Evolutionary conservation across 331 rosid genomes (phyloP).

Genomic region (Quercus lobata): DNA sequence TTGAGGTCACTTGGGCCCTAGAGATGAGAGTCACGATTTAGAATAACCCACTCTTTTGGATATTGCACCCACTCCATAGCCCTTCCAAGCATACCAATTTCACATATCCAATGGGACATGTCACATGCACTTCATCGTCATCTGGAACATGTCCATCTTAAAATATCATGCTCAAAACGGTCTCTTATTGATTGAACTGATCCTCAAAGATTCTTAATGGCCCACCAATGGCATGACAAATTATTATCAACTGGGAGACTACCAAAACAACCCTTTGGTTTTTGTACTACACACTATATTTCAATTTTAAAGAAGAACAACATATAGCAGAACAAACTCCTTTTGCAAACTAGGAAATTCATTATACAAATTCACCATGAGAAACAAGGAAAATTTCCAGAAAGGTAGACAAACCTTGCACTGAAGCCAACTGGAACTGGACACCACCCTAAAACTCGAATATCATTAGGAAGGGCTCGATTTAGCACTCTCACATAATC

Average conservation of each 20-base stretch:
- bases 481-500: slow-evolving; percentile 91
- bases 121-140: neutral
- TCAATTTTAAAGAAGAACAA: neutral
- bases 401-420: slow-evolving; percentile 72
- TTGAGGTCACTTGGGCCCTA: neutral
- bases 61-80: neutral
- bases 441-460: slow-evolving; percentile 87
- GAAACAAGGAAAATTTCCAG: slow-evolving; percentile 5
- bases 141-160: neutral
- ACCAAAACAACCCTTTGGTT: neutral
- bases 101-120: neutral
- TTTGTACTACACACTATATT: neutral
- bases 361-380: slow-evolving; percentile 8
- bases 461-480: slow-evolving; percentile 81
- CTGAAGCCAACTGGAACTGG: slow-evolving; percentile 75
- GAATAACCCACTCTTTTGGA: neutral
- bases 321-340: neutral
- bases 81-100: neutral
- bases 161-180: neutral
- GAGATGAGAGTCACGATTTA: neutral
- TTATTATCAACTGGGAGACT: neutral
- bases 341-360: slow-evolving; percentile 1
- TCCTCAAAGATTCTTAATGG: neutral
- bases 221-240: neutral
- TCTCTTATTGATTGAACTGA: neutral